Conservation (phyloP, 768 basidiomycete species). For the Boletus eberwhitei region DNA sequence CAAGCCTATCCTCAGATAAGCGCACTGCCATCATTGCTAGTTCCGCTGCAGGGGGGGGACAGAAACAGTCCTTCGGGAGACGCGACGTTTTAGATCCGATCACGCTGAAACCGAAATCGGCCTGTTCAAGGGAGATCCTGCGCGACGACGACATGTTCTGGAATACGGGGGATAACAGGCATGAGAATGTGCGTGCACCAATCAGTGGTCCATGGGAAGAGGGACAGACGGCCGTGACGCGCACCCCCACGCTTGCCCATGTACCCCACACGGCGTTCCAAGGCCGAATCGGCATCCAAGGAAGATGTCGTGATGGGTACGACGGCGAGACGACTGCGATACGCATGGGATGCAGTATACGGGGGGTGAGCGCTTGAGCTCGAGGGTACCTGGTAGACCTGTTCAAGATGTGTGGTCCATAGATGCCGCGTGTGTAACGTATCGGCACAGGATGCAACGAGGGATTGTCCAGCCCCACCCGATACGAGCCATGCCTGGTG, state of each 20-base stretch:
- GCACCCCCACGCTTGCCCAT: neutral
- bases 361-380: too few species aligned
- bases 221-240: neutral
- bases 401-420: too few species aligned
- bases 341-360: neutral
- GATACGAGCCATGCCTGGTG: too few species aligned
- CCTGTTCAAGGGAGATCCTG: too few species aligned
- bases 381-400: too few species aligned
- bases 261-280: slow-evolving; percentile 19
- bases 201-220: too few species aligned
- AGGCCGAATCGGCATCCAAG: slow-evolving; percentile 44
- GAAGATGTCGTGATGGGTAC: slow-evolving; percentile 42
- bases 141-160: too few species aligned
- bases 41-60: neutral
- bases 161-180: too few species aligned
- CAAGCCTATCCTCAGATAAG: neutral
- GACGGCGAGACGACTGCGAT: neutral
- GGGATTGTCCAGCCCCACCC: too few species aligned
- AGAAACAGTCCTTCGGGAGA: neutral
- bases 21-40: neutral
- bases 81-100: neutral
- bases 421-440: too few species aligned
- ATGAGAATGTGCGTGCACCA: too few species aligned
- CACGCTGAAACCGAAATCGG: neutral
- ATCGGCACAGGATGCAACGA: too few species aligned